A percentile compares a stretch with the other conserved stretches of the same genome.
These are phyloP conservation scores for Coemansia sp. DNA, from an alignment of 371 early-diverging fungal species.

Conservation along the genomic window DNA sequence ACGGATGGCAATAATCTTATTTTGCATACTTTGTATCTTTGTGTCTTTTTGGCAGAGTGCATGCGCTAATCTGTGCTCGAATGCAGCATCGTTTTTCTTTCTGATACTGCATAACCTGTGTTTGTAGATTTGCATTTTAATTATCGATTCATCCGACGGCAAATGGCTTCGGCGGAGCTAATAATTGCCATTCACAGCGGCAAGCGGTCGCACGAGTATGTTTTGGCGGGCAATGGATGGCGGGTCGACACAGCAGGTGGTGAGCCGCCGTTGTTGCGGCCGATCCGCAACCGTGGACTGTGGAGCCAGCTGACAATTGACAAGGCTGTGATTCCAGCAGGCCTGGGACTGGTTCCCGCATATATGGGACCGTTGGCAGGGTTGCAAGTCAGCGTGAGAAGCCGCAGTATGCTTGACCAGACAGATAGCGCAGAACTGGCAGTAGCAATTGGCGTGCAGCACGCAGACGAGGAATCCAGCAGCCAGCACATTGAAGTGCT, in stretches of 20 bases:
- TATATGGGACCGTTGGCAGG: not conserved
- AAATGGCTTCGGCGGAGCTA: not conserved
- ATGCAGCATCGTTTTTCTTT: slow-evolving; percentile 1
- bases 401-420: not conserved
- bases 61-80: too few species aligned
- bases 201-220: slow-evolving; percentile 26
- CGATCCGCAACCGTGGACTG: not conserved
- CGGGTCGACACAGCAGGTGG: not conserved
- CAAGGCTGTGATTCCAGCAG: slow-evolving; percentile 1
- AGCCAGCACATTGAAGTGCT: slow-evolving; percentile 1
- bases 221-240: slow-evolving; percentile 6
- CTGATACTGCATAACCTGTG: not conserved
- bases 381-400: not conserved
- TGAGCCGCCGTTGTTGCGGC: slow-evolving; percentile 19
- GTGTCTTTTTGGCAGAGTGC: too few species aligned
- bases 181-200: slow-evolving; percentile 5
- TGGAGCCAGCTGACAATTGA: slow-evolving; percentile 8
- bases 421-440: not conserved
- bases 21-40: not conserved
- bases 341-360: slow-evolving; percentile 27
- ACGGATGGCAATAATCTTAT: not conserved
- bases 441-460: not conserved
- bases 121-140: slow-evolving; percentile 2
- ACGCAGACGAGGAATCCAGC: not conserved
- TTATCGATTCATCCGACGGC: not conserved